Percentiles rank a stretch among this genome's conserved stretches.
Conservation (phyloP, 2,329 filamentous ascomycete species). For the Metarhizium robertsii region DNA sequence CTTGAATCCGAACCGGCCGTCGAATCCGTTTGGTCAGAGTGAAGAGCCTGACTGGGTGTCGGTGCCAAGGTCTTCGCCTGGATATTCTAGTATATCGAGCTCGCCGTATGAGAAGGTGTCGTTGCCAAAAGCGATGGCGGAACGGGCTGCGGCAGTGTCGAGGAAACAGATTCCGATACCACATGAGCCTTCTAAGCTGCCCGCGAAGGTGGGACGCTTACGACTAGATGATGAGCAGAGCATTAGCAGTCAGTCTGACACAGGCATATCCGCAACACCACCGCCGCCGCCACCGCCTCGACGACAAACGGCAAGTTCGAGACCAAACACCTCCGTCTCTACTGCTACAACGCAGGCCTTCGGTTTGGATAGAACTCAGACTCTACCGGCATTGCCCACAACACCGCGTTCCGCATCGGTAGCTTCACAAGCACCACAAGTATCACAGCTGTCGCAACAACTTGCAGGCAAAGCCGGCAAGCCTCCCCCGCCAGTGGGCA, state of each 20-base stretch:
- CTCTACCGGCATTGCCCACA: conserved; percentile 16
- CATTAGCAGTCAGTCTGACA: conserved; percentile 6
- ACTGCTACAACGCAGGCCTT: conserved; percentile 5
- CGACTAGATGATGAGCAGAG: conserved; percentile 31
- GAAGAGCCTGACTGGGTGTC: conserved; percentile 80
- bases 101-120: conserved; percentile 51
- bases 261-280: conserved; percentile 11
- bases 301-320: conserved; percentile 26
- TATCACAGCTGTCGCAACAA: conserved; percentile 21
- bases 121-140: conserved; percentile 34
- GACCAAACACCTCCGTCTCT: conserved; percentile 5
- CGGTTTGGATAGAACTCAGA: conserved; percentile 15
- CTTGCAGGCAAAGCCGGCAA: conserved; percentile 26
- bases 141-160: conserved; percentile 29
- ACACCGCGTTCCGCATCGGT: conserved; percentile 17
- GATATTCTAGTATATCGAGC: conserved; percentile 47
- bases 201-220: conserved; percentile 35
- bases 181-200: conserved; percentile 35
- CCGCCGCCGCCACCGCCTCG: conserved; percentile 36
- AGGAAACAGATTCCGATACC: conserved; percentile 44
- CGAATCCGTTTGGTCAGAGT: conserved; percentile 71
- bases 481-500: conserved; percentile 48
- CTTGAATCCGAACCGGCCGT: conserved; percentile 63
- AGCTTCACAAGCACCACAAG: conserved; percentile 24
- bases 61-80: conserved; percentile 44